Evolutionary conservation across 2,329 filamentous ascomycete genomes (phyloP).

Genomic region (Aspergillus candidus): DNA sequence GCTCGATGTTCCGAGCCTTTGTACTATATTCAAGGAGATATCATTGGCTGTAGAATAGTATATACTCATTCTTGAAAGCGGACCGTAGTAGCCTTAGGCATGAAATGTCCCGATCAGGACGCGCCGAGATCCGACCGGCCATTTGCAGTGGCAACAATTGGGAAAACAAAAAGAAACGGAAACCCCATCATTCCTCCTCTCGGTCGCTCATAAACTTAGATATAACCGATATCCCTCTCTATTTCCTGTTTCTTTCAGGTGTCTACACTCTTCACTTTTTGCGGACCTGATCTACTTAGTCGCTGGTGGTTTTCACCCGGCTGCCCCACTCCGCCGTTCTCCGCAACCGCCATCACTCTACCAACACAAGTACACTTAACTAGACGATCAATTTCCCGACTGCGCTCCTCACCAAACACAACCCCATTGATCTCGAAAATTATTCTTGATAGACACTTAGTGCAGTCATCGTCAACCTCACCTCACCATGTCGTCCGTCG

Average conservation of each 20-base stretch:
- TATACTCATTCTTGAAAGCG: too few species aligned
- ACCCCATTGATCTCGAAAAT: too few species aligned
- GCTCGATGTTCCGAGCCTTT: too few species aligned
- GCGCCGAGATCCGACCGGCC: too few species aligned
- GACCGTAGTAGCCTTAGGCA: constrained; percentile 10
- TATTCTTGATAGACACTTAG: too few species aligned
- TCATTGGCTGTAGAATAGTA: too few species aligned
- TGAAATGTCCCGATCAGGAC: background rate
- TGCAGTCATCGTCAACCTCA: background rate
- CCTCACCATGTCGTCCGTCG: constrained; percentile 41
- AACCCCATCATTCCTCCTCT: too few species aligned
- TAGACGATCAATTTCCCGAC: background rate
- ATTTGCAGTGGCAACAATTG: too few species aligned
- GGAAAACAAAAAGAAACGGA: too few species aligned
- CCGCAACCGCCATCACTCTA: background rate
- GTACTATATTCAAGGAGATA: too few species aligned
- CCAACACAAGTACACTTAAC: background rate
- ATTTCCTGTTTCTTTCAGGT: background rate
- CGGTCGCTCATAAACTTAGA: too few species aligned
- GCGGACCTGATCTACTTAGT: background rate
- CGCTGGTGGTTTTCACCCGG: background rate
- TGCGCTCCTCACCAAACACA: too few species aligned
- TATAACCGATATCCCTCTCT: background rate
- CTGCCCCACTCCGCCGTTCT: constrained; percentile 1
- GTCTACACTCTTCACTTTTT: background rate